These are phyloP conservation scores for Aristolochia californica DNA, from an alignment of 164 flowering plant species.

Conservation along the genomic window DNA sequence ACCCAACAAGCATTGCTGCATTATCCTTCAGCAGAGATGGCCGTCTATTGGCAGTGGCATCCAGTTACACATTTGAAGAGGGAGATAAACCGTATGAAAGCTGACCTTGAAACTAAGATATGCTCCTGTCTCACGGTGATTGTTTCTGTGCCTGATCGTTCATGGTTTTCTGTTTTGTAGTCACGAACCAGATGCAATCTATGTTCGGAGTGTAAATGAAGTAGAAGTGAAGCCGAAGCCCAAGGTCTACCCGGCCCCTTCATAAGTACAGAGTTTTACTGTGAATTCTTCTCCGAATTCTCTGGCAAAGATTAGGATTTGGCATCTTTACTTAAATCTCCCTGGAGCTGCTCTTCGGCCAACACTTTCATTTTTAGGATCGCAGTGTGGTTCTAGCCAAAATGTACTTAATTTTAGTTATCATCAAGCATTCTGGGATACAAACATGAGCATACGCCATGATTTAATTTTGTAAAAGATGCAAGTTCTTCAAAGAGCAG, in stretches of 20 bases:
- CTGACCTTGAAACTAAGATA: not conserved
- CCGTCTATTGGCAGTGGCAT: constrained; percentile 78
- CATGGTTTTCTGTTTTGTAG: constrained; percentile 33
- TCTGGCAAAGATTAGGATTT: no score
- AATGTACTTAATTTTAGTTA: no score
- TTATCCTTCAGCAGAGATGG: constrained; percentile 94
- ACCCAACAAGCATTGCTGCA: constrained; percentile 85
- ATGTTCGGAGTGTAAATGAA: constrained; percentile 79
- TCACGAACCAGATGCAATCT: constrained; percentile 90
- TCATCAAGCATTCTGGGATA: no score
- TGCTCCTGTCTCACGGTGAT: not conserved
- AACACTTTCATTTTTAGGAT: no score
- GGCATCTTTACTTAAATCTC: no score
- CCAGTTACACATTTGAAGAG: constrained; percentile 89
- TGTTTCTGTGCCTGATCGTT: not conserved
- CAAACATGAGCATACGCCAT: no score
- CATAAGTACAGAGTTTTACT: constrained; percentile 13
- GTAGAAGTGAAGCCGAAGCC: constrained; percentile 97
- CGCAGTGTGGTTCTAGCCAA: no score
- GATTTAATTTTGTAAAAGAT: no score
- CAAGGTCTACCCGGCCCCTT: constrained; percentile 52
- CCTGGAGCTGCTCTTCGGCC: no score
- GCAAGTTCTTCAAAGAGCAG: no score
- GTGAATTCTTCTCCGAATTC: no score
- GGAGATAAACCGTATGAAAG: constrained; percentile 72